Evolutionary conservation across 208 protist species (phyloP).

Genomic region (Crithidia thermophila): DNA sequence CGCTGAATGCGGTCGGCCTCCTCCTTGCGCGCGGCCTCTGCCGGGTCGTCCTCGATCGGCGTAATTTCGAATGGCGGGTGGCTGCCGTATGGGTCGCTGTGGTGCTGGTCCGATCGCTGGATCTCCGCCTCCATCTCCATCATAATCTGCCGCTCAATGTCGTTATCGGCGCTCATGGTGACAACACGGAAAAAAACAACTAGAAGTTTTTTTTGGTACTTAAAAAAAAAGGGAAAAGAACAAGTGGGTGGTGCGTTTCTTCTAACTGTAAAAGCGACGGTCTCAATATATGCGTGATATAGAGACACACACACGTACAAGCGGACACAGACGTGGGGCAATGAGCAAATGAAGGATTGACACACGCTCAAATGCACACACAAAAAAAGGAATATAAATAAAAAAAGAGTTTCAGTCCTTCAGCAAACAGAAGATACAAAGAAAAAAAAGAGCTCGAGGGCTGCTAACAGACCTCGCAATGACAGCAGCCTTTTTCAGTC

Average conservation of each 20-base stretch:
- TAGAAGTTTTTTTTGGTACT: background rate
- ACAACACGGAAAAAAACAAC: background rate
- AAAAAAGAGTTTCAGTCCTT: background rate
- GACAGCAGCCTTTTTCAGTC: no score
- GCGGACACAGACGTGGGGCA: background rate
- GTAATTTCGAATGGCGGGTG: slow-evolving; percentile 51
- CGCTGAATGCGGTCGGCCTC: slow-evolving; percentile 50
- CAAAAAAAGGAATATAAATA: background rate
- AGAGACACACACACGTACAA: no score
- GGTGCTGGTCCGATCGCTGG: slow-evolving; percentile 26
- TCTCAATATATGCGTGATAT: no score
- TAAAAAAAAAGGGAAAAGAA: background rate
- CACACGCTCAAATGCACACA: background rate
- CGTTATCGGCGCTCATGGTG: slow-evolving; percentile 50
- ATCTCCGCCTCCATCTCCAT: slow-evolving; percentile 85
- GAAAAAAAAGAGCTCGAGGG: no score
- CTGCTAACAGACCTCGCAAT: no score
- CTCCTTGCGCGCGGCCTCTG: slow-evolving; percentile 14
- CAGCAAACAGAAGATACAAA: no score
- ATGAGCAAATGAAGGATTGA: background rate
- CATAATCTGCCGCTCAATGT: slow-evolving; percentile 78
- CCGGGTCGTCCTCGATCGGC: slow-evolving; percentile 37
- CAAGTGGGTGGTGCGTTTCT: no score
- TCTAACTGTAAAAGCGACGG: no score
- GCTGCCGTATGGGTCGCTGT: slow-evolving; percentile 11